Evolutionary conservation across 768 basidiomycete genomes (phyloP), one percentile per base, ranked within the genome.

Genomic region (Trametes cubensis): DNA sequence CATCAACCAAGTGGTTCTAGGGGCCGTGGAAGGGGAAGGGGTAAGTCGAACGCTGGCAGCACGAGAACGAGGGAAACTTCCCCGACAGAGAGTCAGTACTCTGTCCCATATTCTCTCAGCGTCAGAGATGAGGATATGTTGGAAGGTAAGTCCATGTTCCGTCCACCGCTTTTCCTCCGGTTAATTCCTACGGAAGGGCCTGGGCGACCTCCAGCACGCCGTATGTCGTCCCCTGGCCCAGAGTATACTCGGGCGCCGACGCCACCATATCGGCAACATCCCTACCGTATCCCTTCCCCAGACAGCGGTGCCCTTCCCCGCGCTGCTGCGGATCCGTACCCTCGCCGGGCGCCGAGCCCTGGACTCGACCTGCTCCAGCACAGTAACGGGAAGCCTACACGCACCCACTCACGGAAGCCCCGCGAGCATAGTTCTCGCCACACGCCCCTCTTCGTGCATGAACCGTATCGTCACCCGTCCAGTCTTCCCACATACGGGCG

Each of bases 311-410:
- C 50, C n/a, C 47, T 53, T 25, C 49, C 62, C 14, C 67, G 64
- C 23, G 40, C 28, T 11, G 48, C 61, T 38, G 53, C 53, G 28
- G 66, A 67, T 18, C 66, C 60, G 2, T 64, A 67, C 39, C 62
- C 66, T 39, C 60, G 62, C 14, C 65, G 64, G 49, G 58, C 58
- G 28, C 45, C 52, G 38, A 65, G 65, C 52, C 63, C 67, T 14
- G 42, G 38, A 18, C 45, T 38, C 15, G 63, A 64, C 34, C 13
- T 52, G 14, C n/a, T 64, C 17, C 55, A 39, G 46, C 65, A 56
- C 51, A 62, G 55, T 59, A 48, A 68, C 41, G 69, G 66, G 30
- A 64, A 62, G 48, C 66, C 69, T 46, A 46, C 57, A 26, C 66
- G 69, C 42, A 63, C 34, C 34, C 34, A 63, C 49, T 65, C 59